Percentiles rank a stretch among this genome's conserved stretches.
phyloP scores from a whole-genome alignment of 1,139 yeast species.

The Sugiyamaella novakii region DNA sequence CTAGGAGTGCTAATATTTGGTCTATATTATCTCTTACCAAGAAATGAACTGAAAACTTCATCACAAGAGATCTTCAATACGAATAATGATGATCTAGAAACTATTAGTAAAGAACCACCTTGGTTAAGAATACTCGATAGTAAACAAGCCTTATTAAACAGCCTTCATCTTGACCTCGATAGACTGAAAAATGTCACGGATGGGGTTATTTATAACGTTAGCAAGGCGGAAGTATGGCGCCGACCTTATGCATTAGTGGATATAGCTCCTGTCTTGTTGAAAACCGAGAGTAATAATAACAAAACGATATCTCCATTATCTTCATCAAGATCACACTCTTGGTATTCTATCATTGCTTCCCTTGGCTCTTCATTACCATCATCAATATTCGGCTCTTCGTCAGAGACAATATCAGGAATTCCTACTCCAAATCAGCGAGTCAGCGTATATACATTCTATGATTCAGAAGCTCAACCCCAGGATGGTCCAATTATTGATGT shows the following conservation, averaged over 20 bases:
- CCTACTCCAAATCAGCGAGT: constrained; percentile 29
- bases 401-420: constrained; percentile 3
- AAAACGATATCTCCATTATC: neutral
- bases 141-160: constrained; percentile 12
- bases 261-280: constrained; percentile 1
- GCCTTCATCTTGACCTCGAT: constrained; percentile 17
- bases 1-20: neutral
- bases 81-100: constrained; percentile 5
- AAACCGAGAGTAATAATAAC: neutral
- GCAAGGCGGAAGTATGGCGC: constrained; percentile 22
- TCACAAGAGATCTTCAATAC: constrained; percentile 6
- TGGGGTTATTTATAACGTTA: constrained; percentile 23
- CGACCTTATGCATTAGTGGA: constrained; percentile 22
- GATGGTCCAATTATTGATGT: constrained; percentile 30
- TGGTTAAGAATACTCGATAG: constrained; percentile 12
- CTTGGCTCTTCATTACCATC: constrained; percentile 9
- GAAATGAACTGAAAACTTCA: neutral
- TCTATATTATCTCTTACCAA: neutral
- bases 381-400: constrained; percentile 1
- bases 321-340: constrained; percentile 2
- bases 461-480: constrained; percentile 20
- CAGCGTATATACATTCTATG: constrained; percentile 34
- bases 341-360: constrained; percentile 10
- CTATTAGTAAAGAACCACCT: constrained; percentile 12
- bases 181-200: constrained; percentile 15